Conservation (phyloP, 306 rosid genomes). For the Fragaria iinumae region DNA sequence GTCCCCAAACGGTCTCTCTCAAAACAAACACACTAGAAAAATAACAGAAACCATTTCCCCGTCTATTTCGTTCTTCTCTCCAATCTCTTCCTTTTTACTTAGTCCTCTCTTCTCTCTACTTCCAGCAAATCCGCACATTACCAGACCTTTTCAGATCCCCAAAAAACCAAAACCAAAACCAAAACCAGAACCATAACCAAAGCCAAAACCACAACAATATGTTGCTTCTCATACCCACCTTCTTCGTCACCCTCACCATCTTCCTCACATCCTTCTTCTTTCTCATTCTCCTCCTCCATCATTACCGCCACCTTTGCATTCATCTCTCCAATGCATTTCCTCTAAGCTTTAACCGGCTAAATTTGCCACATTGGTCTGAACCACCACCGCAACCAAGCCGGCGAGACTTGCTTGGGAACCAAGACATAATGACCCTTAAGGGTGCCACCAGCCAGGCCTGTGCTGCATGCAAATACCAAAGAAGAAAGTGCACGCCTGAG, state of each 20-base stretch:
- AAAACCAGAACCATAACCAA: not conserved
- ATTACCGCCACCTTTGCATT: not conserved
- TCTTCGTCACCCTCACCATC: conserved; percentile 9
- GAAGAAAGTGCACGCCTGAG: conserved; percentile 63
- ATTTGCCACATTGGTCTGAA: not conserved
- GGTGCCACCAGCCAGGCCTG: conserved; percentile 73
- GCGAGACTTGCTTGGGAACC: not conserved
- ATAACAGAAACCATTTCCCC: not conserved
- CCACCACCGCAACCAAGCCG: not conserved
- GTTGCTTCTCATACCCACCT: not conserved
- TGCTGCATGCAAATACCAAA: conserved; percentile 69
- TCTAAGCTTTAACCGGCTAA: not conserved
- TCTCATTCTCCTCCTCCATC: not conserved
- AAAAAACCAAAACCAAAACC: not conserved
- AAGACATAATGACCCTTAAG: conserved; percentile 54
- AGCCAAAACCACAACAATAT: conserved; percentile 5
- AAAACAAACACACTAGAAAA: not conserved
- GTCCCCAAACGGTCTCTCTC: conserved; percentile 15
- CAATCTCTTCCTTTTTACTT: conserved; percentile 16
- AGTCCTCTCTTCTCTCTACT: conserved; percentile 14
- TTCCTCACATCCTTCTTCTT: not conserved
- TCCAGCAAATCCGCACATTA: conserved; percentile 20
- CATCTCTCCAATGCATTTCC: conserved; percentile 1
- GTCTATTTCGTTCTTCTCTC: conserved; percentile 12
- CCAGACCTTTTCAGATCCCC: conserved; percentile 22